These are phyloP conservation scores for Calocera cornea DNA, from an alignment of 768 basidiomycete species.

Conservation along the genomic window DNA sequence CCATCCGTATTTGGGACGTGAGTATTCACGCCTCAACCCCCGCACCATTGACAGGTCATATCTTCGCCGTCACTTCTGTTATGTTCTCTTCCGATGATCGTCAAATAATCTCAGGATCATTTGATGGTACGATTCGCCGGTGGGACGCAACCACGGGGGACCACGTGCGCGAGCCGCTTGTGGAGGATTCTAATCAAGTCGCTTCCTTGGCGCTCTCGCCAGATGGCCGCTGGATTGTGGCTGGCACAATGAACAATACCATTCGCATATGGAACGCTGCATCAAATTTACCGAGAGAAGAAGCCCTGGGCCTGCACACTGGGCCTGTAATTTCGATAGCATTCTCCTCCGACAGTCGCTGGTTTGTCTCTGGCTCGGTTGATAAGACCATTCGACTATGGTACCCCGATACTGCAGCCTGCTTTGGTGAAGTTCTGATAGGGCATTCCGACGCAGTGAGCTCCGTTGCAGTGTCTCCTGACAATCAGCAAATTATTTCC, in stretches of 20 bases:
- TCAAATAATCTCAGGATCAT: not conserved
- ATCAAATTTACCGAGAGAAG: no score
- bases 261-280: conserved; percentile 9
- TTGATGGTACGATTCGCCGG: not conserved
- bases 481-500: not conserved
- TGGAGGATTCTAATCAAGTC: not conserved
- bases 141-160: conserved; percentile 3
- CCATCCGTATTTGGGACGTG: not conserved
- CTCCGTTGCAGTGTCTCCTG: not conserved
- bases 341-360: conserved; percentile 7
- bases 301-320: conserved; percentile 1
- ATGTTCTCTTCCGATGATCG: not conserved
- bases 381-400: not conserved
- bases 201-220: conserved; percentile 1
- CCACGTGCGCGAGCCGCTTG: not conserved
- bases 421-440: no score
- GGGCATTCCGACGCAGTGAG: no score
- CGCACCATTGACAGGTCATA: no score
- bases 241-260: not conserved
- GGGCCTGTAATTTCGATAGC: not conserved
- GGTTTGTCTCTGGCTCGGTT: conserved; percentile 6
- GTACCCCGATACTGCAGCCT: not conserved
- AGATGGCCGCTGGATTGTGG: not conserved
- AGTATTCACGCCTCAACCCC: not conserved
- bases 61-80: not conserved